phyloP scores from a whole-genome alignment of 768 basidiomycete species.

The Sarcomyxa edulis region DNA sequence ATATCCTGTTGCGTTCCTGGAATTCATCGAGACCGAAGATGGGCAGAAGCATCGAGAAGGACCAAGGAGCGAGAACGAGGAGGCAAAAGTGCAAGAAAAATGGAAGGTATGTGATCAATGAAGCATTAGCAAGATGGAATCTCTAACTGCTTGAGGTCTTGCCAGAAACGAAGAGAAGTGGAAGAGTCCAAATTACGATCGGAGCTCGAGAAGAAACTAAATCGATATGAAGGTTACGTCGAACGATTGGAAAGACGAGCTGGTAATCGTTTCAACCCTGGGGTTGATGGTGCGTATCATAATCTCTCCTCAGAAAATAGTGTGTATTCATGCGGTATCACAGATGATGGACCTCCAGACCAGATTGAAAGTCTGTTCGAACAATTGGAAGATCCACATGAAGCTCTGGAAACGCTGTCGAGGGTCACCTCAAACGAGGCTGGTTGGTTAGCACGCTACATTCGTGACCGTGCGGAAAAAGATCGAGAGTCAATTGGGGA shows the following conservation, averaged over 20 bases:
- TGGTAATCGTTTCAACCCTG: slow-evolving; percentile 35
- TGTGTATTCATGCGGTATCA: slow-evolving; percentile 2
- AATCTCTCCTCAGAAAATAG: no score
- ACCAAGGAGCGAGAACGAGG: slow-evolving; percentile 68
- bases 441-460: slow-evolving; percentile 56
- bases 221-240: slow-evolving; percentile 51
- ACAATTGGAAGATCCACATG: slow-evolving; percentile 52
- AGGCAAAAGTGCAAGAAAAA: slow-evolving; percentile 46
- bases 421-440: slow-evolving; percentile 41
- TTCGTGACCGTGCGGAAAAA: slow-evolving; percentile 39
- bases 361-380: slow-evolving; percentile 55
- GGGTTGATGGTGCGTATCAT: slow-evolving; percentile 34
- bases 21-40: slow-evolving; percentile 47
- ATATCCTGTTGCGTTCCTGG: slow-evolving; percentile 78
- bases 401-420: slow-evolving; percentile 37
- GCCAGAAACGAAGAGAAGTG: slow-evolving; percentile 54
- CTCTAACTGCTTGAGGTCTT: background rate
- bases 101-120: slow-evolving; percentile 58
- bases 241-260: slow-evolving; percentile 61
- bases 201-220: slow-evolving; percentile 51
- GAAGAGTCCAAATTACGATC: slow-evolving; percentile 54
- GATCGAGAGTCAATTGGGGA: slow-evolving; percentile 46
- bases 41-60: slow-evolving; percentile 49
- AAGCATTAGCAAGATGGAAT: no score
- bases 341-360: slow-evolving; percentile 37